phyloP scores from a whole-genome alignment of 1,139 yeast genomes.

The Scheffersomyces cryptocercus region DNA sequence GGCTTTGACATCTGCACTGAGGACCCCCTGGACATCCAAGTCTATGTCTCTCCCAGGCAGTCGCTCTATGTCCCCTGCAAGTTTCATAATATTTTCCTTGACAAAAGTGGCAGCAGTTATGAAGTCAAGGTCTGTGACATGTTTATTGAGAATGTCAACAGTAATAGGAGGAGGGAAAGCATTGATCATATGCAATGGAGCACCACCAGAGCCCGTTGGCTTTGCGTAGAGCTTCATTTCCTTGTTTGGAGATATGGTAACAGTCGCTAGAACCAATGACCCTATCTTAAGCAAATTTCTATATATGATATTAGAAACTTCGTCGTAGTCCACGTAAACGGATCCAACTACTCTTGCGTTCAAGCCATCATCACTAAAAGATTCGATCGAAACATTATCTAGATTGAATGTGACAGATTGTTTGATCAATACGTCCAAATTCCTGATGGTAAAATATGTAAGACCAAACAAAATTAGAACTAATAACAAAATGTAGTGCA shows the following conservation, averaged over 20 bases:
- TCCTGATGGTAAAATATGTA: constrained; percentile 18
- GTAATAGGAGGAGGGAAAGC: constrained; percentile 26
- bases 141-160: constrained; percentile 21
- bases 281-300: constrained; percentile 20
- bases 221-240: constrained; percentile 23
- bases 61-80: constrained; percentile 14
- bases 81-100: constrained; percentile 19
- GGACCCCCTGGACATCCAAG: constrained; percentile 21
- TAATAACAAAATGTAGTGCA: constrained; percentile 14
- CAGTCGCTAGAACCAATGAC: constrained; percentile 23
- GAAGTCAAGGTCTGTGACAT: constrained; percentile 27
- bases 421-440: constrained; percentile 13
- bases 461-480: constrained; percentile 15
- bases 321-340: constrained; percentile 26
- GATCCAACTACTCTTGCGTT: constrained; percentile 25
- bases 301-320: constrained; percentile 20
- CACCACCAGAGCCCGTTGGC: constrained; percentile 16
- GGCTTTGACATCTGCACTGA: constrained; percentile 16
- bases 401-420: constrained; percentile 22
- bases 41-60: constrained; percentile 13
- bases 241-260: constrained; percentile 22
- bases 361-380: constrained; percentile 25
- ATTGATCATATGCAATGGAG: constrained; percentile 25
- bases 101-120: constrained; percentile 21
- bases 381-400: constrained; percentile 18